A percentile compares a stretch with the other conserved stretches of the same genome.
phyloP scores from a whole-genome alignment of 169 alveolate species.

The Sarcocystis neurona region DNA sequence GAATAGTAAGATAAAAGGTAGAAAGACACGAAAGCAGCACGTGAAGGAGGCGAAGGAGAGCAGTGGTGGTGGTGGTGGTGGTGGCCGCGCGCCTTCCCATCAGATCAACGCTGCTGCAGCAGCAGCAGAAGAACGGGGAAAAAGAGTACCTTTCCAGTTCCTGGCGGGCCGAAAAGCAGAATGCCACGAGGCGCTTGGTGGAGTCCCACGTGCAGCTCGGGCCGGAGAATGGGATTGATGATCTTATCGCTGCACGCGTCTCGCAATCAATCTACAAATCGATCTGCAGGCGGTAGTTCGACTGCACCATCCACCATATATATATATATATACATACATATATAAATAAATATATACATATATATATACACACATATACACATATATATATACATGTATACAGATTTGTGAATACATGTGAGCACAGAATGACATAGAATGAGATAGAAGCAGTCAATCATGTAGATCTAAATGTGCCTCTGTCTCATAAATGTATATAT shows the following conservation, averaged over 20 bases:
- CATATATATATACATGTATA: no score
- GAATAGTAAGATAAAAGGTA: no score
- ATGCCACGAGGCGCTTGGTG: conserved; percentile 87
- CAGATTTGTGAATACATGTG: neutral
- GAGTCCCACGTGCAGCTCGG: conserved; percentile 84
- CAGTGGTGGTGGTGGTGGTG: no score
- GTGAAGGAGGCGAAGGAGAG: no score
- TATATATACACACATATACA: neutral
- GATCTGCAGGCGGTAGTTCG: neutral
- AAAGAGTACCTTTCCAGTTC: conserved; percentile 78
- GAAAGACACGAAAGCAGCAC: no score
- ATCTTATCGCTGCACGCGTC: conserved; percentile 76
- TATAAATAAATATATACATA: neutral
- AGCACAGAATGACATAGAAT: neutral
- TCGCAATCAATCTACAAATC: neutral
- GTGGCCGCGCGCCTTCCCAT: no score
- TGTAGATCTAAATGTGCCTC: neutral
- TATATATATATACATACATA: neutral
- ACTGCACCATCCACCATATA: neutral
- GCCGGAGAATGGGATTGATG: conserved; percentile 83
- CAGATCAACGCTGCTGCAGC: neutral
- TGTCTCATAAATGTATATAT: neutral
- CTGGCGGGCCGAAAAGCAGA: conserved; percentile 87
- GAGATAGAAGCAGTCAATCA: neutral
- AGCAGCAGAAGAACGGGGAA: neutral